Conservation (phyloP, 163 green algal genomes). For the Smithsoniella earleae region DNA sequence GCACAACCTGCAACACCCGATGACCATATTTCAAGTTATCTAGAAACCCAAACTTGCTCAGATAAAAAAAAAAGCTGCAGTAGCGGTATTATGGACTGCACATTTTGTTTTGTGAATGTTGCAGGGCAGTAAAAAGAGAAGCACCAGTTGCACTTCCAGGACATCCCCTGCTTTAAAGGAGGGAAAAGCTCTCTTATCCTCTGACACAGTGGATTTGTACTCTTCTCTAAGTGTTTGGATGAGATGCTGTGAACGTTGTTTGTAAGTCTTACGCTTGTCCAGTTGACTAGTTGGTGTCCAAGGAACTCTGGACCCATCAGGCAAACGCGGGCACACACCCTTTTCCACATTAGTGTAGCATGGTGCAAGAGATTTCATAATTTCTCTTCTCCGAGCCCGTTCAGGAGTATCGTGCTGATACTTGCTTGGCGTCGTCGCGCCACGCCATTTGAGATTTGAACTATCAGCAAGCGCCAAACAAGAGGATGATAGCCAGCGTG, state of each 20-base stretch:
- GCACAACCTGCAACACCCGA: conserved; percentile 2
- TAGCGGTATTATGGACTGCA: no score
- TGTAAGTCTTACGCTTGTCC: conserved; percentile 20
- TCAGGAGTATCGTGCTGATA: neutral
- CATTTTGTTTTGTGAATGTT: neutral
- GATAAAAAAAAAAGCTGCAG: neutral
- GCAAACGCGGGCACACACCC: neutral
- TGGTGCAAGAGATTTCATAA: neutral
- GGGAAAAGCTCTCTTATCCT: conserved; percentile 5
- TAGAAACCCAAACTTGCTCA: neutral
- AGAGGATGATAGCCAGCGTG: neutral
- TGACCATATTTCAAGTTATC: neutral
- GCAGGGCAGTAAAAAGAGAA: neutral
- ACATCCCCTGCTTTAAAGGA: conserved; percentile 29
- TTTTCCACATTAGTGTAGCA: conserved; percentile 10
- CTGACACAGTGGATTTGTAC: neutral
- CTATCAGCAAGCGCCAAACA: no score
- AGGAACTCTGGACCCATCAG: neutral
- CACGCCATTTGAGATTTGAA: no score
- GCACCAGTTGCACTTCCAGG: neutral
- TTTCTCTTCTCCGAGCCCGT: neutral
- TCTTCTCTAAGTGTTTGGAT: neutral
- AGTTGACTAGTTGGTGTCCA: conserved; percentile 27
- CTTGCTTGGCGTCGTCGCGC: no score
- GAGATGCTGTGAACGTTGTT: neutral